Percentiles rank a stretch among this genome's conserved stretches.
Conservation (phyloP, 108 stramenopile species). For the Nitzschia inconspicua region DNA sequence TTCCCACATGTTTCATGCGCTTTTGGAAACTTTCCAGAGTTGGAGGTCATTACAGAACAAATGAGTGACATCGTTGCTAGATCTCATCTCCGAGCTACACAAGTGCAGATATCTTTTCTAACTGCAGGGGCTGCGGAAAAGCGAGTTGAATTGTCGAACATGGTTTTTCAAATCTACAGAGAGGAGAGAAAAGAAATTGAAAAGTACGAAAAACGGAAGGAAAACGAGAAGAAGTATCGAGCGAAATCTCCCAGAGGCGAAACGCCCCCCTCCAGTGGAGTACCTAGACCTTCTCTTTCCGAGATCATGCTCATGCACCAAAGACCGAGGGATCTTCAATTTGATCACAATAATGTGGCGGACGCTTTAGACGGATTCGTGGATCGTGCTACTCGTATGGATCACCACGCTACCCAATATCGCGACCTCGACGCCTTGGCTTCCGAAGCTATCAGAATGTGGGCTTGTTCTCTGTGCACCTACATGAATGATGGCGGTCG, state of each 20-base stretch:
- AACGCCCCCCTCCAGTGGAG: neutral
- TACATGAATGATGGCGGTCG: slow-evolving; percentile 37
- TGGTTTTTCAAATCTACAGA: slow-evolving; percentile 38
- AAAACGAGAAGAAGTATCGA: neutral
- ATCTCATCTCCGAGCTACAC: slow-evolving; percentile 51
- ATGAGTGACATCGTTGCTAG: slow-evolving; percentile 64
- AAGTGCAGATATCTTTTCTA: slow-evolving; percentile 48
- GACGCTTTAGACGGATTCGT: neutral
- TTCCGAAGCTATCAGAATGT: slow-evolving; percentile 10
- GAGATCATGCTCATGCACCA: neutral
- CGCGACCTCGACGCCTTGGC: no score
- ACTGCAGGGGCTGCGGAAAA: slow-evolving; percentile 42
- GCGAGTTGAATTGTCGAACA: slow-evolving; percentile 39
- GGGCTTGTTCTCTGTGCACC: slow-evolving; percentile 37
- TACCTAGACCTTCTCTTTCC: neutral
- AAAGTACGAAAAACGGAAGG: slow-evolving; percentile 5
- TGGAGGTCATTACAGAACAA: slow-evolving; percentile 60
- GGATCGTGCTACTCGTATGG: neutral
- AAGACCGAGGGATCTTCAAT: no score
- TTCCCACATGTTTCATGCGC: neutral
- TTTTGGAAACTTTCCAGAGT: slow-evolving; percentile 20
- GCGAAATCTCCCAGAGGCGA: neutral
- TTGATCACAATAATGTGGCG: neutral
- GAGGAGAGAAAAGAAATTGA: slow-evolving; percentile 27
- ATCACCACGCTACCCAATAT: neutral